Conservation (phyloP, 768 basidiomycete genomes). For the Boletus barrowsii region DNA sequence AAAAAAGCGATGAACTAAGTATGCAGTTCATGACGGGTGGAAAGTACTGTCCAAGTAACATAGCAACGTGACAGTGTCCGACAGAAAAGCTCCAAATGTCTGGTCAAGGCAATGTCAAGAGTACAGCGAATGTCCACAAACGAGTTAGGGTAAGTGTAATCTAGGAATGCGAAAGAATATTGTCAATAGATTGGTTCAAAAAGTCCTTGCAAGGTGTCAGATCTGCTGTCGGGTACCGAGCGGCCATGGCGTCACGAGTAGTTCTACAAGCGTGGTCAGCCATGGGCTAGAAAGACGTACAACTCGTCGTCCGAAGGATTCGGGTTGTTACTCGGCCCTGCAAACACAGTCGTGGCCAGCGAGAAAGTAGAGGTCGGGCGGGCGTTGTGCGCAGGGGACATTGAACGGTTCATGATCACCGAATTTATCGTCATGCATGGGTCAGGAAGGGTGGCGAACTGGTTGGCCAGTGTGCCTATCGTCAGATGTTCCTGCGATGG, state of each 20-base stretch:
- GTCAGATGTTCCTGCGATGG: slow-evolving; percentile 39
- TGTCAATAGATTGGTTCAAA: slow-evolving; percentile 66
- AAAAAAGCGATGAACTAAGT: neutral
- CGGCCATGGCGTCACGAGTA: slow-evolving; percentile 59
- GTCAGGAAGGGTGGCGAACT: slow-evolving; percentile 37
- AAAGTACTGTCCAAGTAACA: slow-evolving; percentile 4
- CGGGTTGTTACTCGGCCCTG: slow-evolving; percentile 47
- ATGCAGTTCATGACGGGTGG: neutral
- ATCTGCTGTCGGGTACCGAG: slow-evolving; percentile 67
- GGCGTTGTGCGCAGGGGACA: slow-evolving; percentile 31
- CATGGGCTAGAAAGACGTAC: slow-evolving; percentile 27
- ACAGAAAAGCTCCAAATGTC: neutral
- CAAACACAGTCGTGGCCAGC: slow-evolving; percentile 55
- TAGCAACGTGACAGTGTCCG: neutral
- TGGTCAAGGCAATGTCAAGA: neutral
- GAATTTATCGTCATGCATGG: slow-evolving; percentile 48
- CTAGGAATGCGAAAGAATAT: slow-evolving; percentile 56
- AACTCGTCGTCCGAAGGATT: slow-evolving; percentile 63
- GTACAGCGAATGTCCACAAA: slow-evolving; percentile 3
- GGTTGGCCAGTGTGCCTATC: slow-evolving; percentile 35
- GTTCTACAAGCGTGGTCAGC: slow-evolving; percentile 37
- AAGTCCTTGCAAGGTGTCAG: slow-evolving; percentile 54
- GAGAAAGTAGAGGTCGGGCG: slow-evolving; percentile 60
- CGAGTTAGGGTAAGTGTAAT: neutral
- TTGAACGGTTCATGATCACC: slow-evolving; percentile 36